Conservation (phyloP, 169 alveolate genomes). For the Perkinsus olseni region DNA sequence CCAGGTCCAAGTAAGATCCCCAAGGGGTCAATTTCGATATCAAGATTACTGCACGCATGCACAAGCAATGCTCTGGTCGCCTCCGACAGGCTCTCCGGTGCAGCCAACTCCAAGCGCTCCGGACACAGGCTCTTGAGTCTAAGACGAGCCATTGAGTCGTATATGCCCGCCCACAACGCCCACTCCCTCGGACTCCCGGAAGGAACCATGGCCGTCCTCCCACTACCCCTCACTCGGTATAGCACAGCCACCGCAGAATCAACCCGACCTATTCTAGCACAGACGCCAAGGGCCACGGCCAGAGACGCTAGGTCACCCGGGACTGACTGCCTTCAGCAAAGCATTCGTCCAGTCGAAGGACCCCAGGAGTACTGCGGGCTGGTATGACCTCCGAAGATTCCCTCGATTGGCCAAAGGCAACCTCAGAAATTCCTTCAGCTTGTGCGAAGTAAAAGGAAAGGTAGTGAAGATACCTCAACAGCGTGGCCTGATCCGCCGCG, state of each 20-base stretch:
- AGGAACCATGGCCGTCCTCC: neutral
- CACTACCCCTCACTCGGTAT: neutral
- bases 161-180: neutral
- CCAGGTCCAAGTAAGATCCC: neutral
- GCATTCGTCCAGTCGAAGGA: neutral
- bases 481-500: neutral
- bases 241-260: neutral
- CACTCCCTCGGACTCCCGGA: neutral
- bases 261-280: neutral
- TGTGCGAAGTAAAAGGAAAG: neutral
- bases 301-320: neutral
- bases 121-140: neutral
- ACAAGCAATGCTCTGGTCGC: neutral
- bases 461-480: neutral
- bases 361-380: too few relatives aligned
- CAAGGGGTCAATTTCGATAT: neutral
- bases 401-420: too few relatives aligned
- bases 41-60: neutral
- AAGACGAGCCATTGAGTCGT: neutral
- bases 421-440: neutral
- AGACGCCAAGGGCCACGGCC: neutral
- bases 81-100: neutral
- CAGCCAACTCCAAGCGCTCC: neutral
- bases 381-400: too few relatives aligned
- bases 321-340: neutral